Evolutionary conservation across 257 asterid species (phyloP), one percentile per base, ranked within the genome.

Genomic region (Apocynum venetum): DNA sequence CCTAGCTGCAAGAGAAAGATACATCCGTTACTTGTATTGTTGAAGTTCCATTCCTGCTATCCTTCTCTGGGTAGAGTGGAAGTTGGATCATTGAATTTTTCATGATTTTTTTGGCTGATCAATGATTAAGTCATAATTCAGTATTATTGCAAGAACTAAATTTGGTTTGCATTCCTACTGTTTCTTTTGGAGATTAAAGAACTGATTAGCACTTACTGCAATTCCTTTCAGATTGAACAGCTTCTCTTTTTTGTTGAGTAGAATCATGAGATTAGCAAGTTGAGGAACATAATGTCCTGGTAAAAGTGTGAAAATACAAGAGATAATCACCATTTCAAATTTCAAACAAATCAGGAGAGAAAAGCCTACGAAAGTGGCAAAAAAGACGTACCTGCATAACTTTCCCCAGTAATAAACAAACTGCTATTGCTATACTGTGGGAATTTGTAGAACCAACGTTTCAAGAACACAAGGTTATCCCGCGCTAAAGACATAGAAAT

Each of bases 261-360:
- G 87, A 76, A 89, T 80, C 83, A 91, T 86, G 79, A 91, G 87
- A 74, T 91, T 74, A 44, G 93, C 96, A 40, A 91, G 91, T 76
- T 91, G 96, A 76, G 96, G 96, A 80, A 91, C 77, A 72, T 91
- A 89, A 74, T 91, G 93, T 55, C 96, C 96, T 91, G 78, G 36
- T 59, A 56, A 63, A 76, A 25, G 20, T 57, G 61, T 19, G 19
- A 55, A 79, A 48, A 61, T 57, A 71, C 25, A 74, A 69, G 5
- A 51, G 41, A 80, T 25, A 5, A 76, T 43, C n/a, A 35, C 75
- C 72, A 63, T 73, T 67, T 61, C 52, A 75, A 55, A 20, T 25
- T 74, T 73, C 64, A 76, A 51, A 46, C 67, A 65, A 25, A 71
- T 40, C 2, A 82, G 44, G 72, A n/a, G 73, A 43, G 64, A 60